Evolutionary conservation across 1,139 yeast genomes (phyloP).

Genomic region (Barnettozyma hawaiiensis): DNA sequence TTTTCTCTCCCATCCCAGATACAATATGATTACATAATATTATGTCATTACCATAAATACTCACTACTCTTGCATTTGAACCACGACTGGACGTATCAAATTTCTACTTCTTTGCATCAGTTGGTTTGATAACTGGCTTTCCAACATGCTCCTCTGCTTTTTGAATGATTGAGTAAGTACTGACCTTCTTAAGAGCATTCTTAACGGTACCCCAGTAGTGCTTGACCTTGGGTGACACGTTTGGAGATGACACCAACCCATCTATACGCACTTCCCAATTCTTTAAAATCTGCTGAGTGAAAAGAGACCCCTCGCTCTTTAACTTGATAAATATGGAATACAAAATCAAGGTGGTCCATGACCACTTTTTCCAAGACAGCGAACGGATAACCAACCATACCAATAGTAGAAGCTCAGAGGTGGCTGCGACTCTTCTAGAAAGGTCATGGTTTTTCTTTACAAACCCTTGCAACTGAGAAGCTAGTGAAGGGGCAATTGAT

Average conservation of each 20-base stretch:
- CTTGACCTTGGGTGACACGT: conserved; percentile 54
- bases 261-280: conserved; percentile 69
- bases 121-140: background rate
- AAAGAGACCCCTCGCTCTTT: conserved; percentile 71
- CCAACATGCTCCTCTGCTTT: conserved; percentile 11
- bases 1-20: background rate
- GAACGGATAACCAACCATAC: conserved; percentile 47
- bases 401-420: conserved; percentile 57
- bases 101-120: background rate
- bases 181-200: conserved; percentile 31
- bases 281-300: conserved; percentile 68
- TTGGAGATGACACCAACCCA: conserved; percentile 50
- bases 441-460: conserved; percentile 59
- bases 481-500: conserved; percentile 38
- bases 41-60: too few relatives aligned
- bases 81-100: too few relatives aligned
- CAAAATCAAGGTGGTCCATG: conserved; percentile 53
- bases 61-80: too few relatives aligned
- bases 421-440: conserved; percentile 68
- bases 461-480: conserved; percentile 45
- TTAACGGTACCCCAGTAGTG: conserved; percentile 58
- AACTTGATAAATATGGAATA: conserved; percentile 68
- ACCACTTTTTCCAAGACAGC: conserved; percentile 56
- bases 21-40: background rate
- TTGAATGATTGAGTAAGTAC: conserved; percentile 17